Evolutionary conservation across 2,329 filamentous ascomycete genomes (phyloP), one percentile per base, ranked within the genome.

Genomic region (Monosporascus sp.): DNA sequence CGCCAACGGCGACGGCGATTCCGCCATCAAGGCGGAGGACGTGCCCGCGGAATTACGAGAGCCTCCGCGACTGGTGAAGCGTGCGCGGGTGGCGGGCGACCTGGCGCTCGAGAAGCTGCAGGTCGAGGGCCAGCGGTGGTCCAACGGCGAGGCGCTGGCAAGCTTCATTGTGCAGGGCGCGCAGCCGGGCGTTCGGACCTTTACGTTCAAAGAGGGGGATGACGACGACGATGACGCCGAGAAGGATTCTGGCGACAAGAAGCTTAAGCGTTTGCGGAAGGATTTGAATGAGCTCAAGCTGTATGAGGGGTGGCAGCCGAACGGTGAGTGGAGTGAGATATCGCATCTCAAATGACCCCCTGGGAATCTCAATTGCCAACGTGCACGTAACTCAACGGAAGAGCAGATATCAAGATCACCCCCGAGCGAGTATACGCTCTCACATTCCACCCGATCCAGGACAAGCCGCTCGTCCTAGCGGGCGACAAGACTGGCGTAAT

Each of bases 401-500:
- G 40, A 16, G 2, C 60, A 91, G 90, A 90, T 51, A 94, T 97
- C 64, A 97, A 97, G 67, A 86, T 97, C 48, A 93, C 89, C 0
- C 92, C 91, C 0, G 91, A 96, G 61, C 77, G 93, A 51, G 82
- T 96, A 16, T 99, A 97, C 66, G 81, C 89, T 0, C 84, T 97
- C 63, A 85, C 87, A 0, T 93, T 99, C 61, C 94, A 99, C 64
- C 94, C 94, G 0, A 92, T 86, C 0, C 78, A 85, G 54, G 85
- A 92, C 3, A 97, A 97, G 64, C 85, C 92, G 0, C 77, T 99
- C 3, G 81, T 97, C 1, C 95, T 99, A 66, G 93, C 93, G 0
- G 93, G 93, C 11, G 94, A 99, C 65, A 99, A 99, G 68, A 81
- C 95, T 59, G 93, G 94, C 1, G 89, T 91, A 24, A 78, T 97